Conservation (phyloP, 2,329 filamentous ascomycete species). For the Venturia carpophila region DNA sequence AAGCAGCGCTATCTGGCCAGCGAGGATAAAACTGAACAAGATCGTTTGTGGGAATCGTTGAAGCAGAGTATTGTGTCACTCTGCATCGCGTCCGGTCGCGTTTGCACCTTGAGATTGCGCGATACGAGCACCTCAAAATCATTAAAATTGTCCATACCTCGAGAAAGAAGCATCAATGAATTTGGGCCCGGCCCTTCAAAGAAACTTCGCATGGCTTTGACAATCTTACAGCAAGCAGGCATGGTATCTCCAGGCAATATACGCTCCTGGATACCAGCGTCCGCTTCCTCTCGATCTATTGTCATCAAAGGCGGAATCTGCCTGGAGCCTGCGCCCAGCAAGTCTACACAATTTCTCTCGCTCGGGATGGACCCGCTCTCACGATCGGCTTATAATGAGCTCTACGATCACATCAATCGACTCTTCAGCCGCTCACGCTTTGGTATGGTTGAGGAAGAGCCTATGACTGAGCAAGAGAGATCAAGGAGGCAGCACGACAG, state of each 20-base stretch:
- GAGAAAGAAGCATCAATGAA: conserved; percentile 16
- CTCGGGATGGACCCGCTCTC: conserved; percentile 63
- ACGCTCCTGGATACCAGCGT: conserved; percentile 60
- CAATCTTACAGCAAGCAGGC: conserved; percentile 57
- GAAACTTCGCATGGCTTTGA: neutral
- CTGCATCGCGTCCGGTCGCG: conserved; percentile 59
- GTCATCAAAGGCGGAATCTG: conserved; percentile 65
- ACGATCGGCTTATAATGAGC: conserved; percentile 49
- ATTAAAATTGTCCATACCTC: conserved; percentile 24
- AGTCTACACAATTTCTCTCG: conserved; percentile 71
- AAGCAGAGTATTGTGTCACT: conserved; percentile 53
- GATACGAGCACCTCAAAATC: conserved; percentile 41
- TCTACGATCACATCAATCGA: conserved; percentile 73
- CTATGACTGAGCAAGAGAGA: conserved; percentile 30
- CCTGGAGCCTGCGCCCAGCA: conserved; percentile 60
- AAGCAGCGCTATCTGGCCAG: conserved; percentile 60
- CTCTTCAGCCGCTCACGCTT: conserved; percentile 72
- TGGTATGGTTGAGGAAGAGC: conserved; percentile 50
- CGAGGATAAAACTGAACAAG: conserved; percentile 44
- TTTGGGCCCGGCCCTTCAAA: neutral
- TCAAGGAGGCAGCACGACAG: conserved; percentile 32
- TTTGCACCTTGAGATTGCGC: conserved; percentile 51
- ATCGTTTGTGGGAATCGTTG: conserved; percentile 59
- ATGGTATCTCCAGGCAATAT: conserved; percentile 49
- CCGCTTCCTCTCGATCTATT: conserved; percentile 55